These are phyloP conservation scores for Colletotrichum sp. DNA, from an alignment of 2,329 filamentous ascomycete genomes.

Conservation along the genomic window DNA sequence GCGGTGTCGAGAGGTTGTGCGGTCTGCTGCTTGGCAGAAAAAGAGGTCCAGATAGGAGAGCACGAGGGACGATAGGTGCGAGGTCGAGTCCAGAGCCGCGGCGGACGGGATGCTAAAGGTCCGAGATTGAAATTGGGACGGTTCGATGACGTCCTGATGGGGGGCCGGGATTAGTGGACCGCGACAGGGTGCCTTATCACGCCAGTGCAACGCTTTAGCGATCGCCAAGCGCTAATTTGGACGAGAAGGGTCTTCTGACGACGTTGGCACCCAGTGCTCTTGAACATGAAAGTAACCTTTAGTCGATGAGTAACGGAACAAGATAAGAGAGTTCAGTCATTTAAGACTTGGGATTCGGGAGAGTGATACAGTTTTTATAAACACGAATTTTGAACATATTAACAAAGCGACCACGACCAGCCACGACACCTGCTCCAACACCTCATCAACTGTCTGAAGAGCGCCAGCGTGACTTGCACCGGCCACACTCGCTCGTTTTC, in stretches of 20 bases:
- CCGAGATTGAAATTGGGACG: slow-evolving; percentile 19
- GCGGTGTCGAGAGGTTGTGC: not conserved
- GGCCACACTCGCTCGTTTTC: slow-evolving; percentile 10
- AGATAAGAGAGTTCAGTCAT: not conserved
- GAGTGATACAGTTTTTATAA: not conserved
- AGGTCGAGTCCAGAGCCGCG: not conserved
- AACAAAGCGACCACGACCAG: not conserved
- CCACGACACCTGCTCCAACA: not conserved
- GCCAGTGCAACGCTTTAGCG: slow-evolving; percentile 1
- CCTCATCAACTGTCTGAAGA: not conserved
- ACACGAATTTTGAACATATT: not conserved
- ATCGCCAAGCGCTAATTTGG: slow-evolving; percentile 8
- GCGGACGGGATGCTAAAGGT: slow-evolving; percentile 10
- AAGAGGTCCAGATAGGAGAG: not conserved
- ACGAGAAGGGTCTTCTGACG: not conserved
- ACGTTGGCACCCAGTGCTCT: not conserved
- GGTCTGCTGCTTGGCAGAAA: not conserved
- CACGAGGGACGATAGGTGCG: not conserved
- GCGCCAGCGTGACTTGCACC: not conserved
- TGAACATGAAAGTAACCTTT: not conserved
- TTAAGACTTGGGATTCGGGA: not conserved
- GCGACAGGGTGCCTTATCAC: slow-evolving; percentile 6
- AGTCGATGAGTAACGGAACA: not conserved
- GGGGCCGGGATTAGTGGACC: slow-evolving; percentile 5
- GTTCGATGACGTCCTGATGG: slow-evolving; percentile 20